Conservation (phyloP, 139 green algal species). For the Tetraselmis striata region DNA sequence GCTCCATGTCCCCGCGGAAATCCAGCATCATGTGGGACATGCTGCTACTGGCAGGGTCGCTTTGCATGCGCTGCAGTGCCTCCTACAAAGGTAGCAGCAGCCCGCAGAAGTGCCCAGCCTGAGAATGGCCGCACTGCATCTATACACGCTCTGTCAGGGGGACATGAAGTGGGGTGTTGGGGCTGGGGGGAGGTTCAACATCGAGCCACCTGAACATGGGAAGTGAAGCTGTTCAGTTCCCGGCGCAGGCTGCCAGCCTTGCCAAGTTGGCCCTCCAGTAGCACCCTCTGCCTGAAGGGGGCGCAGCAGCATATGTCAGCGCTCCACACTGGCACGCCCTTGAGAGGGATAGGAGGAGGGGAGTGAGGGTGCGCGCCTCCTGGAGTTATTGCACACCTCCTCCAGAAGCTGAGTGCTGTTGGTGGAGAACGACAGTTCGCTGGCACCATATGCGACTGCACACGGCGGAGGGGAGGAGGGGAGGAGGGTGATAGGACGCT, state of each 20-base stretch:
- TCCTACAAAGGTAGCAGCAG: no score
- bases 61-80: neutral
- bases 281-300: neutral
- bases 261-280: neutral
- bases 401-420: neutral
- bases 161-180: no score
- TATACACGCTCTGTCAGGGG: no score
- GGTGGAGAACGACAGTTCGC: neutral
- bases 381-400: neutral
- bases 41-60: neutral
- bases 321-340: no score
- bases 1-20: neutral
- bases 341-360: no score
- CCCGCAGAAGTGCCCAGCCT: no score
- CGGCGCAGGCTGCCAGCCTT: neutral
- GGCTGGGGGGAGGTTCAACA: no score
- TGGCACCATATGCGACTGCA: no score
- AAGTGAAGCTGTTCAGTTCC: neutral
- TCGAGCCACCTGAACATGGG: neutral
- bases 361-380: neutral
- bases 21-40: neutral
- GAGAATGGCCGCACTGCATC: no score
- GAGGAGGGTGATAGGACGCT: no score
- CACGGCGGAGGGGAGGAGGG: no score
- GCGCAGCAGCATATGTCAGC: no score